Conservation (phyloP, 192 early-diverging fungal genomes). For the Coemansia sp. region DNA sequence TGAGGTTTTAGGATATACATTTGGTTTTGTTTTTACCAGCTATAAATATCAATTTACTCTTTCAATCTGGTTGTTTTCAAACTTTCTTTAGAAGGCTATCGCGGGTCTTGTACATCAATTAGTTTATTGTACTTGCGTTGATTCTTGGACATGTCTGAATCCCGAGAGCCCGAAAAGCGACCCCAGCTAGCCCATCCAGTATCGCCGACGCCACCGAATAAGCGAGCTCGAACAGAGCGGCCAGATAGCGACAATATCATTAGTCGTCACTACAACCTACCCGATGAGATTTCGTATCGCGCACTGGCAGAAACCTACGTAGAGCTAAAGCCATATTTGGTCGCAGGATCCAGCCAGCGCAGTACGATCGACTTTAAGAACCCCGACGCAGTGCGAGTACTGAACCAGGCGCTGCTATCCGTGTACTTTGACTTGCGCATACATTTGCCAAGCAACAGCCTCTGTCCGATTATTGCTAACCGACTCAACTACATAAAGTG, state of each 20-base stretch:
- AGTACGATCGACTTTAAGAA: constrained; percentile 30
- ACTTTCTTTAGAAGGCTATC: not conserved
- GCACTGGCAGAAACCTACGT: constrained; percentile 11
- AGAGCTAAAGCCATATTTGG: constrained; percentile 14
- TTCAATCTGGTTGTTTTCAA: not conserved
- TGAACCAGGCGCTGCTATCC: constrained; percentile 32
- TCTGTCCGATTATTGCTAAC: constrained; percentile 37
- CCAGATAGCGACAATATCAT: not conserved
- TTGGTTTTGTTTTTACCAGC: no score
- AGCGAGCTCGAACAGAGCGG: not conserved
- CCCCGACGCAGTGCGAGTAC: constrained; percentile 15
- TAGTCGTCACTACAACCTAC: constrained; percentile 10
- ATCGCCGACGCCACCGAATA: not conserved
- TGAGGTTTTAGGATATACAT: no score
- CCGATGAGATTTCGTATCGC: constrained; percentile 14
- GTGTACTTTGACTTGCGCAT: constrained; percentile 40
- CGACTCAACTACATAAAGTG: constrained; percentile 37
- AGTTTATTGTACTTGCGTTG: not conserved
- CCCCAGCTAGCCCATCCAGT: not conserved
- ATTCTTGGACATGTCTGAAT: not conserved
- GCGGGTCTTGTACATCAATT: not conserved
- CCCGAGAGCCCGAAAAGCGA: not conserved
- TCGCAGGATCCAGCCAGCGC: not conserved
- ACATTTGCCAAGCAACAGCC: constrained; percentile 17
- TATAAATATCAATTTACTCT: no score